Conservation (phyloP, 2,329 filamentous ascomycete species). For the Aureobasidium uvarum region DNA sequence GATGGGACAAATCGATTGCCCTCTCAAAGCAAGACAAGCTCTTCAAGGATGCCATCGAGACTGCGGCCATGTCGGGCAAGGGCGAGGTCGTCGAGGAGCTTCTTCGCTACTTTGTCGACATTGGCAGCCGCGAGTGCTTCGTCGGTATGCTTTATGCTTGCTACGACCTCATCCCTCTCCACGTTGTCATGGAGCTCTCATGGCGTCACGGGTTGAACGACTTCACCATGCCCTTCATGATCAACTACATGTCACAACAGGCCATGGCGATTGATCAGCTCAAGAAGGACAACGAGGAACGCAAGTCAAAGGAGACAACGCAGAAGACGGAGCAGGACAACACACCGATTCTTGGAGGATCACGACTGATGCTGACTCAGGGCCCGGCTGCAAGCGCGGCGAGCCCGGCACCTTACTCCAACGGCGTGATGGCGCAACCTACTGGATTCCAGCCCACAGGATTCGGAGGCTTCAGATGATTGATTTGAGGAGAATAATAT, state of each 20-base stretch:
- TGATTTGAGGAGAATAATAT: neutral
- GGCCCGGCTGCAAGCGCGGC: conserved; percentile 63
- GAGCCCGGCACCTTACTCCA: conserved; percentile 70
- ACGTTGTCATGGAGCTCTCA: conserved; percentile 90
- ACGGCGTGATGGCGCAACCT: conserved; percentile 84
- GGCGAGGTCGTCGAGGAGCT: conserved; percentile 91
- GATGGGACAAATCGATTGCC: conserved; percentile 98
- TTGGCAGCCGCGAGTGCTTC: conserved; percentile 98
- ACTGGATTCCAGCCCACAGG: conserved; percentile 54
- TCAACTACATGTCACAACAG: conserved; percentile 93
- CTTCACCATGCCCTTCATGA: conserved; percentile 99
- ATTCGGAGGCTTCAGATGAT: conserved; percentile 36
- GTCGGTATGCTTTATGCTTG: conserved; percentile 99
- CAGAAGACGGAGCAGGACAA: conserved; percentile 90
- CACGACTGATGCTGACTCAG: conserved; percentile 92
- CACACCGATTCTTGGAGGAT: conserved; percentile 85
- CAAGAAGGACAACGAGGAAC: conserved; percentile 94
- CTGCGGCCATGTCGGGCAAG: conserved; percentile 87
- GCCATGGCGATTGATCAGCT: conserved; percentile 78
- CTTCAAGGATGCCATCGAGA: conserved; percentile 99
- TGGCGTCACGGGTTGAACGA: conserved; percentile 94
- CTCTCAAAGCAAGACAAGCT: conserved; percentile 99
- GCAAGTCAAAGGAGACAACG: conserved; percentile 67
- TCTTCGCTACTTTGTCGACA: conserved; percentile 96
- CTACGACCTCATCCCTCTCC: conserved; percentile 92